A percentile compares a stretch with the other conserved stretches of the same genome.
Conservation (phyloP, 306 rosid genomes). For the Sophora flavescens region DNA sequence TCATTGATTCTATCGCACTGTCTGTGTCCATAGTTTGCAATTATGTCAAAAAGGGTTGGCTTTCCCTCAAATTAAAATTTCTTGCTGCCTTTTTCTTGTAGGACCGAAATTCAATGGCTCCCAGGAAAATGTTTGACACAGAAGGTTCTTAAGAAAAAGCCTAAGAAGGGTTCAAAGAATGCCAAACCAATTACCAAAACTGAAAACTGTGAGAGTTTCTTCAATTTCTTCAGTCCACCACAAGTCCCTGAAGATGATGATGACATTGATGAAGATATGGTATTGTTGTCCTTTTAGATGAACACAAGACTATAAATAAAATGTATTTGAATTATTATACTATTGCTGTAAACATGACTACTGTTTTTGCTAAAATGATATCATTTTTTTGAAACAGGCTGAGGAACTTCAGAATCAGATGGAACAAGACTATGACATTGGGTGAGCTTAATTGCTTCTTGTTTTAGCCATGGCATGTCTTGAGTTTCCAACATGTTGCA, state of each 20-base stretch:
- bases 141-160: constrained; percentile 79
- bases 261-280: constrained; percentile 82
- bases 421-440: constrained; percentile 91
- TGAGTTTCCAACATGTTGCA: not conserved
- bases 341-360: not conserved
- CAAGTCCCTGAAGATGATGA: constrained; percentile 86
- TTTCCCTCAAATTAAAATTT: not conserved
- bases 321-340: not conserved
- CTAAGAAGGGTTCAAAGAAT: constrained; percentile 82
- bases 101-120: constrained; percentile 85
- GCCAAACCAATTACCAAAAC: constrained; percentile 84
- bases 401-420: constrained; percentile 84
- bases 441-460: constrained; percentile 54
- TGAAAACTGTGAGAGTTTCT: constrained; percentile 86
- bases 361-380: not conserved
- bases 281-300: constrained; percentile 43
- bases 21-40: not conserved
- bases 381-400: constrained; percentile 52
- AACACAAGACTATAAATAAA: not conserved
- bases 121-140: constrained; percentile 82
- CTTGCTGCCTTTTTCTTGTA: constrained; percentile 33
- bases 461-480: not conserved
- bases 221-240: constrained; percentile 84
- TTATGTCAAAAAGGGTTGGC: not conserved
- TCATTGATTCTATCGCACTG: not conserved